Base-by-base conservation (phyloP, 192 early-diverging fungal species). In the Funneliformis geosporum region DNA sequence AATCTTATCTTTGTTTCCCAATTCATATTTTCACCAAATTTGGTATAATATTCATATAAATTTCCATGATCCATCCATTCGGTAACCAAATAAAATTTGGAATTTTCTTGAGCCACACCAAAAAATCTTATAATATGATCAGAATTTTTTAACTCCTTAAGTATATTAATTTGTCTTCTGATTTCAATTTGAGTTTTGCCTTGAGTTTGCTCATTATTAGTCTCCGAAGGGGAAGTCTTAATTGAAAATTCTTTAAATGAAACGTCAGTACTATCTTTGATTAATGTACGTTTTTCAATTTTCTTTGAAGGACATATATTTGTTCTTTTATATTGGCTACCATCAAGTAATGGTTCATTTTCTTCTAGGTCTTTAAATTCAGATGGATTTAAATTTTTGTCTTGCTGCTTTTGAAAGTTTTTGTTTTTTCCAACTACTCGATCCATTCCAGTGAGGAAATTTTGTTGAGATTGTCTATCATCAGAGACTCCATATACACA, bases 41-140 rank as follows among this genome's bases (percentile, higher is more conserved):
- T 73, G 10, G 55, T 73, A 61, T 83, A 82, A 75, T 83, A 85
- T 42, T 85, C 84, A n/a, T 79, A 80, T 9, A 85, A 40, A 69
- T 78, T 85, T 16, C 84, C 84, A 71, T 67, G 39, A 4, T 79
- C 78, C 39, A 81, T 81, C 72, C 81, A 85, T 72, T 83, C 80
- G 0, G 81, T 65, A 4, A 85, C 80, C 84, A 85, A 61, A 82
- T 82, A 75, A 80, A 74, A 61, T 83, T 80, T 39, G 64, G 75
- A 21, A 42, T 77, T 64, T 9, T 73, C 72, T 10, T 73, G 25
- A 27, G 72, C 72, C 2, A 73, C 12, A 40, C 72, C 72, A 55
- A 10, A 25, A 59, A 73, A 73, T 25, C 27, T 59, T 25, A 73
- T 73, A 38, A 73, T 73, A 55, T 73, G 44, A 4, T 50, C 33